phyloP scores from a whole-genome alignment of 2,329 filamentous ascomycete genomes.

The Colletotrichum scovillei region DNA sequence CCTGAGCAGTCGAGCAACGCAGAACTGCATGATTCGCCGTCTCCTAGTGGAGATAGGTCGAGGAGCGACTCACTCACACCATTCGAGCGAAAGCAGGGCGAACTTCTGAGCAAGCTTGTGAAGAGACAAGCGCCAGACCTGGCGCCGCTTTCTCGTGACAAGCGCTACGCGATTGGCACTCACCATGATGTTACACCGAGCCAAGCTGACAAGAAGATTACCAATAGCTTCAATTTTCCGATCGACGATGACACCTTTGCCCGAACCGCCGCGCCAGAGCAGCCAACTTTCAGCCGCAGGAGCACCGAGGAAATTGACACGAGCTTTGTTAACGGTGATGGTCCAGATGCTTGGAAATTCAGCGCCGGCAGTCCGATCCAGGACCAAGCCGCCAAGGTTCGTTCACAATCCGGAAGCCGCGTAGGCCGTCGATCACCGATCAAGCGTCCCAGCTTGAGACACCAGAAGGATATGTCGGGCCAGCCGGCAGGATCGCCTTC shows the following conservation, averaged over 20 bases:
- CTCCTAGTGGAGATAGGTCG: conserved; percentile 36
- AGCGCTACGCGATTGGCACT: conserved; percentile 21
- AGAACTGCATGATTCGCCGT: conserved; percentile 16
- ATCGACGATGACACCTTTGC: conserved; percentile 55
- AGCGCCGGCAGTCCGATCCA: conserved; percentile 57
- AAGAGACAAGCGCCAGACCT: conserved; percentile 40
- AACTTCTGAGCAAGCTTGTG: conserved; percentile 51
- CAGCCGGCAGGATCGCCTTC: conserved; percentile 24
- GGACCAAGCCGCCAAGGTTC: conserved; percentile 45
- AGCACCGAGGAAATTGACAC: conserved; percentile 73
- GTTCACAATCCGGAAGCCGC: conserved; percentile 54
- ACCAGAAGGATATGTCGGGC: conserved; percentile 39
- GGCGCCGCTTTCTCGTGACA: conserved; percentile 21
- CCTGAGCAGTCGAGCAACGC: neutral
- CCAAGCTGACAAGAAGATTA: conserved; percentile 47
- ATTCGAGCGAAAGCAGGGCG: conserved; percentile 54
- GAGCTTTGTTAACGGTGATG: conserved; percentile 65
- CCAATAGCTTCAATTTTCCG: conserved; percentile 63
- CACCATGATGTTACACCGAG: conserved; percentile 16
- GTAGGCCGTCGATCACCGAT: conserved; percentile 53
- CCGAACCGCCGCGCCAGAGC: conserved; percentile 47
- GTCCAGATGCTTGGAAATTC: conserved; percentile 60
- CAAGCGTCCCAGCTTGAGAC: conserved; percentile 41
- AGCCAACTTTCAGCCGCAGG: conserved; percentile 56
- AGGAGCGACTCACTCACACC: conserved; percentile 43